Percentiles rank a stretch among this genome's conserved stretches.
phyloP scores from a whole-genome alignment of 345 rosid species.

The Salix exigua region DNA sequence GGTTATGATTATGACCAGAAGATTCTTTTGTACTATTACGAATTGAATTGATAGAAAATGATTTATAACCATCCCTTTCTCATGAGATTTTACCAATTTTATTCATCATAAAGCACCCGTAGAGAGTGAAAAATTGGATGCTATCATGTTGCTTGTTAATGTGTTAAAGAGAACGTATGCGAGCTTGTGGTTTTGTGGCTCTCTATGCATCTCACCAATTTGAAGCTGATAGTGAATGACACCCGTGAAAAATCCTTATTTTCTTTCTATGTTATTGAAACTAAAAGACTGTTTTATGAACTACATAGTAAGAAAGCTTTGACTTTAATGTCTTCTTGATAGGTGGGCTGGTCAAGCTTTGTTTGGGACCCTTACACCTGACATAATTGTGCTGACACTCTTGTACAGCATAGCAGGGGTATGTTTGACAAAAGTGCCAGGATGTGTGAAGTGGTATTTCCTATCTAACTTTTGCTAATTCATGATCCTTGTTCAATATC shows the following conservation, averaged over 20 bases:
- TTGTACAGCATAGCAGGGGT: constrained; percentile 98
- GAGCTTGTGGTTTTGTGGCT: not conserved
- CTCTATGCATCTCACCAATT: not conserved
- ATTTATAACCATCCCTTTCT: not conserved
- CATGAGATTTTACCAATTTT: not conserved
- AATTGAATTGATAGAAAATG: not conserved
- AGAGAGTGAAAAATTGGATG: not conserved
- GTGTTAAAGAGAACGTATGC: not conserved
- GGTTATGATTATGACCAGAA: not conserved
- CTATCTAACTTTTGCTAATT: not conserved
- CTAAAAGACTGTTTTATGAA: not conserved
- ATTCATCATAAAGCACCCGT: not conserved
- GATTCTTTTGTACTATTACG: not conserved
- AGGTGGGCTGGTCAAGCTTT: constrained; percentile 99
- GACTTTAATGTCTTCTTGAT: constrained; percentile 15
- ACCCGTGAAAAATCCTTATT: not conserved
- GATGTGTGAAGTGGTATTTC: not conserved
- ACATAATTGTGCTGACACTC: constrained; percentile 85
- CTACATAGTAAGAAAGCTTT: not conserved
- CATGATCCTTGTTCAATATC: constrained; percentile 14
- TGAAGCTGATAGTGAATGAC: not conserved
- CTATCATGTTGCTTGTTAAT: not conserved
- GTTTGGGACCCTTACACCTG: constrained; percentile 93
- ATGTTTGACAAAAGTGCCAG: constrained; percentile 4
- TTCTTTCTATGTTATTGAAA: not conserved